These are phyloP conservation scores for Nadsonia commutata DNA, from an alignment of 1,139 yeast species.

Conservation along the genomic window DNA sequence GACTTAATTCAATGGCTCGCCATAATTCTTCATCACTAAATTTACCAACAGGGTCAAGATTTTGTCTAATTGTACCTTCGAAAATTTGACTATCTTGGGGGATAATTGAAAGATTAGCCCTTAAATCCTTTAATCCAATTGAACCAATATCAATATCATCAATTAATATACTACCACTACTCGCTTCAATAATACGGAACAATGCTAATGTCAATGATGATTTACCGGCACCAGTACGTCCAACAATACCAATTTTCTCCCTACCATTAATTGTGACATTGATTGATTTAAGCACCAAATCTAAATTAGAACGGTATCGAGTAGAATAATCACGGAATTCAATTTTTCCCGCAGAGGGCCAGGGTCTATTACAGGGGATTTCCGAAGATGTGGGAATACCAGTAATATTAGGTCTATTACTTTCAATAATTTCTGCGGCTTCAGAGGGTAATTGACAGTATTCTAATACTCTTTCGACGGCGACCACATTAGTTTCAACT, in stretches of 20 bases:
- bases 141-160: conserved; percentile 45
- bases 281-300: conserved; percentile 48
- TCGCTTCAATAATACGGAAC: conserved; percentile 42
- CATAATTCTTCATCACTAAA: conserved; percentile 37
- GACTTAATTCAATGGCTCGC: conserved; percentile 36
- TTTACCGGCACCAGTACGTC: conserved; percentile 71
- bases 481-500: conserved; percentile 65
- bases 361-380: conserved; percentile 44
- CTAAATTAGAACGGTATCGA: conserved; percentile 61
- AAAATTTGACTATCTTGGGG: conserved; percentile 69
- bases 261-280: conserved; percentile 30
- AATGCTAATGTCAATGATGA: conserved; percentile 50
- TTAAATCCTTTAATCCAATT: conserved; percentile 39
- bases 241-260: conserved; percentile 57
- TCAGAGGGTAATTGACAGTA: conserved; percentile 55
- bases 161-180: conserved; percentile 35
- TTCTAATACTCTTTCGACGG: conserved; percentile 58
- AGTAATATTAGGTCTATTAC: not conserved
- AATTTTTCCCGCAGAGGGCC: conserved; percentile 51
- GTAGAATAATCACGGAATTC: conserved; percentile 42
- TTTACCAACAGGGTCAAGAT: conserved; percentile 48
- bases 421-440: conserved; percentile 23
- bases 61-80: conserved; percentile 46
- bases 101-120: conserved; percentile 46
- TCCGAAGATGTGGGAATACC: conserved; percentile 30